A percentile compares a stretch with the other conserved stretches of the same genome.
Evolutionary conservation across 2,329 filamentous ascomycete genomes (phyloP).

Genomic region (Fusarium fracticaudum): DNA sequence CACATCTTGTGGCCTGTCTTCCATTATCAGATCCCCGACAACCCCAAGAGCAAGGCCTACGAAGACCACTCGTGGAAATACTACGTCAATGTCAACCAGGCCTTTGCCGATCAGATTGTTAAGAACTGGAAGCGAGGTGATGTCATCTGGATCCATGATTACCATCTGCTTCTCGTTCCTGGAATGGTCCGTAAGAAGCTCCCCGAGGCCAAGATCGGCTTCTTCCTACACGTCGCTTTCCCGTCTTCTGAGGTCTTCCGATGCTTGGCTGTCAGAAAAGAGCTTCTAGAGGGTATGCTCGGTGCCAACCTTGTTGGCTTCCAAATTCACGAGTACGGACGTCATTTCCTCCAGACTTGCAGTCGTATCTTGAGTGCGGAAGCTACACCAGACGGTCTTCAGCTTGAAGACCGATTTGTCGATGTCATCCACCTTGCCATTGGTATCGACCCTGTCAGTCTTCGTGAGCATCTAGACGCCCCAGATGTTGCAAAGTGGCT

Average conservation of each 20-base stretch:
- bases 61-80: constrained; percentile 97
- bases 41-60: constrained; percentile 97
- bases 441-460: constrained; percentile 85
- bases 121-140: constrained; percentile 94
- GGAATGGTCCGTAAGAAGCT: constrained; percentile 89
- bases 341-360: constrained; percentile 96
- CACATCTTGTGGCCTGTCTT: constrained; percentile 98
- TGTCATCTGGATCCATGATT: constrained; percentile 94
- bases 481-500: constrained; percentile 82
- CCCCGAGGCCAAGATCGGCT: constrained; percentile 93
- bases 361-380: constrained; percentile 91
- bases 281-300: constrained; percentile 90
- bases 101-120: constrained; percentile 89
- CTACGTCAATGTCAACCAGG: constrained; percentile 92
- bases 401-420: constrained; percentile 92
- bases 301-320: constrained; percentile 94
- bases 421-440: constrained; percentile 88
- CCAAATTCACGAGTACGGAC: constrained; percentile 91
- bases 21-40: constrained; percentile 97
- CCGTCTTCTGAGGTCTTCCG: constrained; percentile 96
- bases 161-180: constrained; percentile 90
- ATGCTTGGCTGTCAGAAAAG: constrained; percentile 85
- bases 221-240: constrained; percentile 95
- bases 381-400: constrained; percentile 85
- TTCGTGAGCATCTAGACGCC: constrained; percentile 76